These are phyloP conservation scores for Xylaria palmicola DNA, from an alignment of 495 filamentous ascomycete genomes.

Conservation along the genomic window DNA sequence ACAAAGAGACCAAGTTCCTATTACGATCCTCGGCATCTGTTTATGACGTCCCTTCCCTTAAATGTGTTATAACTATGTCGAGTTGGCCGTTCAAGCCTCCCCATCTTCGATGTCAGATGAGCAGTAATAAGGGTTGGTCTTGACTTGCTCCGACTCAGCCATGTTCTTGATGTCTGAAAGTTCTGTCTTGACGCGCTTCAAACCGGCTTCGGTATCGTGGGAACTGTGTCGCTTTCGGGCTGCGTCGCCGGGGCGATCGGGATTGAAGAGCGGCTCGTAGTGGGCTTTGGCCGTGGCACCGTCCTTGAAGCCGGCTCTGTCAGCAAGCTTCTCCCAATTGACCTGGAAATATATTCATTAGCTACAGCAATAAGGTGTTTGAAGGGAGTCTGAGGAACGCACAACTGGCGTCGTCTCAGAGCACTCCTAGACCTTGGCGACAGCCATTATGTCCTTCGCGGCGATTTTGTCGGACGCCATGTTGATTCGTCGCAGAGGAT, in stretches of 20 bases:
- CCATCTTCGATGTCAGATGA: neutral
- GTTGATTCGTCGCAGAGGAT: neutral
- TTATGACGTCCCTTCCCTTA: neutral
- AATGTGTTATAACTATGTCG: neutral
- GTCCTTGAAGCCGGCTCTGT: too few relatives aligned
- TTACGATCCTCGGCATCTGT: neutral
- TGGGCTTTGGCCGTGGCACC: neutral
- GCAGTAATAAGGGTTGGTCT: neutral
- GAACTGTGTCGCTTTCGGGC: neutral
- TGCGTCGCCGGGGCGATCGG: neutral
- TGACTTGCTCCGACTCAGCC: neutral
- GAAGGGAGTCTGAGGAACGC: neutral
- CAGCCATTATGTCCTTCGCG: neutral
- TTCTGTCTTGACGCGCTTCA: too few relatives aligned
- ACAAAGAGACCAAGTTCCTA: neutral
- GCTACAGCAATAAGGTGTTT: neutral
- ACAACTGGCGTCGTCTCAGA: neutral
- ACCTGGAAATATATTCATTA: neutral
- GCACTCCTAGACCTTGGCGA: neutral
- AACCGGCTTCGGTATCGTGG: neutral
- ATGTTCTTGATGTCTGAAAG: neutral
- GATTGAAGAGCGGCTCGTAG: neutral
- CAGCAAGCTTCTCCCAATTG: too few relatives aligned
- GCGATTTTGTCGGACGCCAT: neutral
- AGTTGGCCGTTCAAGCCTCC: neutral